These are phyloP conservation scores for Fusarium falciforme DNA, from an alignment of 2,329 filamentous ascomycete genomes.

Conservation along the genomic window DNA sequence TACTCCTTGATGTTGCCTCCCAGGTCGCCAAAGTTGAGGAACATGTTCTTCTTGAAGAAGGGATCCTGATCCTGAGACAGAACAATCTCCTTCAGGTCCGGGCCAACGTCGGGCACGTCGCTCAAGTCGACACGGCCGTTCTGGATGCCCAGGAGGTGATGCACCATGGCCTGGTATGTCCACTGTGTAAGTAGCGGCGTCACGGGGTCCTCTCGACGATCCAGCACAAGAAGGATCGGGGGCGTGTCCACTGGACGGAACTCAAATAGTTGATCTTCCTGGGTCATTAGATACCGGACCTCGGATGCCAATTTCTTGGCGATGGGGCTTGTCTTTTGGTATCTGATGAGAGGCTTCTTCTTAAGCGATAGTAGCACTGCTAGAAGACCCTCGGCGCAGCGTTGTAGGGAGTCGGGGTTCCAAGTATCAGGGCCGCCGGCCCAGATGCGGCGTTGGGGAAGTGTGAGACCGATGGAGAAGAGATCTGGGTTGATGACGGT, in stretches of 20 bases:
- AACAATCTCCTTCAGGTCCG: slow-evolving; percentile 93
- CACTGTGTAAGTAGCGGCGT: slow-evolving; percentile 96
- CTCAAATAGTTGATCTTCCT: slow-evolving; percentile 96
- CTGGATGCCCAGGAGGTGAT: slow-evolving; percentile 91
- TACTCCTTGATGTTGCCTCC: slow-evolving; percentile 98
- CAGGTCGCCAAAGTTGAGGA: slow-evolving; percentile 94
- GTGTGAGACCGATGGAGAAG: slow-evolving; percentile 80
- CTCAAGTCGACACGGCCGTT: slow-evolving; percentile 95
- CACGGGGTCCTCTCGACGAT: slow-evolving; percentile 92
- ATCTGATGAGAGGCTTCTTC: slow-evolving; percentile 95
- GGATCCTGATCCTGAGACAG: slow-evolving; percentile 97
- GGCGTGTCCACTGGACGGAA: slow-evolving; percentile 95
- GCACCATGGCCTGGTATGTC: slow-evolving; percentile 99
- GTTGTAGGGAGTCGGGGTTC: slow-evolving; percentile 88
- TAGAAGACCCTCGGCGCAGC: slow-evolving; percentile 87
- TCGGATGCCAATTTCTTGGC: slow-evolving; percentile 95
- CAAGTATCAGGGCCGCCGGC: slow-evolving; percentile 84
- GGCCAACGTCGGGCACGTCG: slow-evolving; percentile 83
- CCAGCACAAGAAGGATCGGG: slow-evolving; percentile 89
- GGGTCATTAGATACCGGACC: slow-evolving; percentile 90
- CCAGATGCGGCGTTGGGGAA: slow-evolving; percentile 83
- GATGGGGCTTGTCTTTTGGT: slow-evolving; percentile 88
- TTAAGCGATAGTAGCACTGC: slow-evolving; percentile 89
- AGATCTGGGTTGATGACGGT: slow-evolving; percentile 95
- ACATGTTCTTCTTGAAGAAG: slow-evolving; percentile 99